Base-by-base conservation (phyloP, 352 stramenopile species). In the Pythium apleroticum region DNA sequence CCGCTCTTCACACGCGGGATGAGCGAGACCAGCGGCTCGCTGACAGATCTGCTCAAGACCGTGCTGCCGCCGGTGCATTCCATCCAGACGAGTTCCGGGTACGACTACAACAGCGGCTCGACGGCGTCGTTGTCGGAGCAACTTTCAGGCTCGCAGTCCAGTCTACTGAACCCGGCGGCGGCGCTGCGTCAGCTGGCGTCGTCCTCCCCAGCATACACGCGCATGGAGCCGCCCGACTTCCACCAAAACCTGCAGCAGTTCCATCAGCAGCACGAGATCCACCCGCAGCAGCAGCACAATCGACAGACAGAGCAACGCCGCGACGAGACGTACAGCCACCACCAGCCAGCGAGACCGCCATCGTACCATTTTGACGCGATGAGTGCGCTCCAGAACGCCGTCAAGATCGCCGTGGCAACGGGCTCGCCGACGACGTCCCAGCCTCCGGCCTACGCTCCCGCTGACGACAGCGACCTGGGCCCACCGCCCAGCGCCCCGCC, bases 291-390 rank as follows among this genome's bases (percentile, higher is more conserved):
- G 10, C 61, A 57, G 15, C 33, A 37, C 6, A 27, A 55, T 35
- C 54, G 48, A 66, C 27, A 49, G 28, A 30, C 41, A 27, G 46
- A 61, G 20, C 39, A 49, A 22, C 52, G 37, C 4, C 20, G 37
- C 15, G 33, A 52, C 8, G 28, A 49, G n/a, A 27, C 41, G 41
- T 49, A 49, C 41, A 20, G 4, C 25, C 33, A n/a, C 2, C 3
- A 41, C 0, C 33, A 57, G 22, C 11, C 22, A 31, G 2, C 33
- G 4, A 24, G 41, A 19, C 30, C 33, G 28, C 19, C 57, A 0
- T 55, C 60, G 22, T 88, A 89, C 61, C 69, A 63, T 3, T 90
- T 89, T 57, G 77, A 91, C 22, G 78, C 80, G 24, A 74, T 92
- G 35, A 74, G 72, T 45, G 81, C 81, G 28, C 69, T 89, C 25